phyloP scores from a whole-genome alignment of 2,329 filamentous ascomycete genomes.

The Septoria petroselini region DNA sequence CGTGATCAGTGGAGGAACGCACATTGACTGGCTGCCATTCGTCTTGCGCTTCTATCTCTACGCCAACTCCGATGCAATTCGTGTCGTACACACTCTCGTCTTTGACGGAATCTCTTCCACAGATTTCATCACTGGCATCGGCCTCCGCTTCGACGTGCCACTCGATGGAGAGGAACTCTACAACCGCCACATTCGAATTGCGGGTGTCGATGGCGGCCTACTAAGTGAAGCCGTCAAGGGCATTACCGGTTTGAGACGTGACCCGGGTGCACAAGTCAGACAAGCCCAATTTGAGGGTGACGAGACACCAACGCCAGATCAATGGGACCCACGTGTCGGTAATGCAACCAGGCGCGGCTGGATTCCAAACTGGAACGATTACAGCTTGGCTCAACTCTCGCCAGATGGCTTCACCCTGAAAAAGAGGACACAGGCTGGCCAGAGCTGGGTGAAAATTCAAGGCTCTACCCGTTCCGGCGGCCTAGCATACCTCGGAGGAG shows the following conservation, averaged over 20 bases:
- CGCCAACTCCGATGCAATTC: slow-evolving; percentile 54
- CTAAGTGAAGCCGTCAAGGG: slow-evolving; percentile 59
- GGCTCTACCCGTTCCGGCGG: slow-evolving; percentile 57
- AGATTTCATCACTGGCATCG: slow-evolving; percentile 55
- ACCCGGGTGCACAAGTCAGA: slow-evolving; percentile 52
- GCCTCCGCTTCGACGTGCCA: slow-evolving; percentile 56
- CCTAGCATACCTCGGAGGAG: slow-evolving; percentile 58
- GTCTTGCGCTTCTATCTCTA: slow-evolving; percentile 59
- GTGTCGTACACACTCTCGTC: slow-evolving; percentile 55
- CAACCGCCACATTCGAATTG: slow-evolving; percentile 58
- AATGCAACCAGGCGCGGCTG: slow-evolving; percentile 49
- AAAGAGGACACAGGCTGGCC: slow-evolving; percentile 58
- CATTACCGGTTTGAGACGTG: slow-evolving; percentile 57
- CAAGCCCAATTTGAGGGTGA: slow-evolving; percentile 52
- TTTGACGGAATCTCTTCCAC: slow-evolving; percentile 52
- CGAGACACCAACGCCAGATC: slow-evolving; percentile 44
- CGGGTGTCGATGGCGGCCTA: slow-evolving; percentile 55
- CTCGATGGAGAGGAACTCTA: slow-evolving; percentile 53
- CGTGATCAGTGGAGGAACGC: slow-evolving; percentile 34
- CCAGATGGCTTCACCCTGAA: slow-evolving; percentile 60
- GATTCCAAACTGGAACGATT: slow-evolving; percentile 60
- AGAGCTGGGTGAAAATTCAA: slow-evolving; percentile 58
- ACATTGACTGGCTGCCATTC: slow-evolving; percentile 55
- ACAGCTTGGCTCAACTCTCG: slow-evolving; percentile 56
- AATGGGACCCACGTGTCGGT: slow-evolving; percentile 48